Percentiles rank a stretch among this genome's conserved stretches.
These are phyloP conservation scores for Corrigiola litoralis DNA, from an alignment of 179 eudicot species.

Conservation along the genomic window DNA sequence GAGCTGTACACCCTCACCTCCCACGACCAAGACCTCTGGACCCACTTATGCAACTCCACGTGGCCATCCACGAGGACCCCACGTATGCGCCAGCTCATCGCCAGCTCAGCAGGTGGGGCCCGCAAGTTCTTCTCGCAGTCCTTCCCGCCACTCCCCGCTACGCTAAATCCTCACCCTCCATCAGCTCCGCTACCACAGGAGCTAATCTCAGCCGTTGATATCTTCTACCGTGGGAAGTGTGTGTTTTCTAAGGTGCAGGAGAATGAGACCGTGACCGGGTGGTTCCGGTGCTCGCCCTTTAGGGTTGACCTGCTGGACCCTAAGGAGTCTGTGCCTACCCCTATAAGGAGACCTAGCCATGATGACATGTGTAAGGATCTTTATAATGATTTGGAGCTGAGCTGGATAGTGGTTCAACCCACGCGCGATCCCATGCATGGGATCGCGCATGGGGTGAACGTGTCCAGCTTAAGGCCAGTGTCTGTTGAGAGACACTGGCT, in stretches of 20 bases:
- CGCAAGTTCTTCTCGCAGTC: conserved; percentile 62
- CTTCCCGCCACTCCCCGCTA: conserved; percentile 39
- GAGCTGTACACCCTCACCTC: conserved; percentile 46
- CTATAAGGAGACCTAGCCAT: conserved; percentile 32
- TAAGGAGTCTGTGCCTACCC: conserved; percentile 51
- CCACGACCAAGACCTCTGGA: conserved; percentile 45
- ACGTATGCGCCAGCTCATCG: conserved; percentile 40
- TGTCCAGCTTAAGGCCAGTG: conserved; percentile 60
- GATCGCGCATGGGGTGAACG: conserved; percentile 36
- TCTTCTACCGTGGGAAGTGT: conserved; percentile 37
- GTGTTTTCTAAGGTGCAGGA: conserved; percentile 52
- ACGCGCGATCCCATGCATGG: too few relatives aligned
- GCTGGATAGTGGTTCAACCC: conserved; percentile 71
- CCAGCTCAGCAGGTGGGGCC: conserved; percentile 51
- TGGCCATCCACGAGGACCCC: conserved; percentile 72
- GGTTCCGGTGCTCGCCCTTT: conserved; percentile 84
- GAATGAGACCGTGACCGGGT: conserved; percentile 54
- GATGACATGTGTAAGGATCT: conserved; percentile 45
- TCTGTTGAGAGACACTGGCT: conserved; percentile 73
- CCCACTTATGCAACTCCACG: conserved; percentile 51
- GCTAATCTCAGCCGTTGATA: conserved; percentile 73
- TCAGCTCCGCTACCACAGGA: conserved; percentile 1
- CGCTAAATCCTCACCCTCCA: conserved; percentile 28
- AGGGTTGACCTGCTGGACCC: conserved; percentile 63
- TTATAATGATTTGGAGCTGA: conserved; percentile 43